A percentile compares a stretch with the other conserved stretches of the same genome.
These are phyloP conservation scores for Aspergillus transmontanensis DNA, from an alignment of 2,329 filamentous ascomycete genomes.

Conservation along the genomic window DNA sequence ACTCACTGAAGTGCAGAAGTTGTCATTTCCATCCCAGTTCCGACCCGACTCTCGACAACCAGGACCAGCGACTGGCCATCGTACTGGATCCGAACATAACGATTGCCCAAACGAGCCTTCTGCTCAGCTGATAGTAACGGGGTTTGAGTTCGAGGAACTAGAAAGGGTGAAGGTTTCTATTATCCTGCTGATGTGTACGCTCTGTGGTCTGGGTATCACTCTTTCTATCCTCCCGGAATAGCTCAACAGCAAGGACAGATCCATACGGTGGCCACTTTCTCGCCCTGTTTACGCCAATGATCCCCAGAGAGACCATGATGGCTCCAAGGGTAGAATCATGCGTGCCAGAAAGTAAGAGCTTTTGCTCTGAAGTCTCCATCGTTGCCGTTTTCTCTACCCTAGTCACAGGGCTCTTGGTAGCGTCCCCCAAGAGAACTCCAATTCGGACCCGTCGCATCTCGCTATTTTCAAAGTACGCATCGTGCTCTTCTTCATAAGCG, in stretches of 20 bases:
- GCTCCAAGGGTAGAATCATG: conserved; percentile 3
- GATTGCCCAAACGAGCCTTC: not conserved
- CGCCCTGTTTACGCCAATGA: not conserved
- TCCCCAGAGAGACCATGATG: not conserved
- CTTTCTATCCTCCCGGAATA: not conserved
- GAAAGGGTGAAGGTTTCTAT: too few relatives aligned
- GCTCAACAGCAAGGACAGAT: conserved; percentile 3
- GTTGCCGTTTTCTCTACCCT: not conserved
- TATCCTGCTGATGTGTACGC: too few relatives aligned
- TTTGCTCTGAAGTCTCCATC: not conserved
- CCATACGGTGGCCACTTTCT: conserved; percentile 2
- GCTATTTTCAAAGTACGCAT: too few relatives aligned
- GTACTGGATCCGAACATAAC: conserved; percentile 5
- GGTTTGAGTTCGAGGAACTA: too few relatives aligned
- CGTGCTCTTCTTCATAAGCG: too few relatives aligned
- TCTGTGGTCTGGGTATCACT: too few relatives aligned
- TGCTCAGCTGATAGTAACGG: not conserved
- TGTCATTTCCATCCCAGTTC: conserved; percentile 2
- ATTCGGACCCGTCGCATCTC: too few relatives aligned
- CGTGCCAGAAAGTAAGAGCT: not conserved
- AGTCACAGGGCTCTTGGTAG: too few relatives aligned
- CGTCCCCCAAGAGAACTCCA: too few relatives aligned
- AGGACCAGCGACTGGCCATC: not conserved
- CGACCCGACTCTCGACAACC: not conserved
- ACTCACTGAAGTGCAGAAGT: conserved; percentile 2